Evolutionary conservation across 208 protist genomes (phyloP), one percentile per base, ranked within the genome.

Genomic region (Crithidia acanthocephali): DNA sequence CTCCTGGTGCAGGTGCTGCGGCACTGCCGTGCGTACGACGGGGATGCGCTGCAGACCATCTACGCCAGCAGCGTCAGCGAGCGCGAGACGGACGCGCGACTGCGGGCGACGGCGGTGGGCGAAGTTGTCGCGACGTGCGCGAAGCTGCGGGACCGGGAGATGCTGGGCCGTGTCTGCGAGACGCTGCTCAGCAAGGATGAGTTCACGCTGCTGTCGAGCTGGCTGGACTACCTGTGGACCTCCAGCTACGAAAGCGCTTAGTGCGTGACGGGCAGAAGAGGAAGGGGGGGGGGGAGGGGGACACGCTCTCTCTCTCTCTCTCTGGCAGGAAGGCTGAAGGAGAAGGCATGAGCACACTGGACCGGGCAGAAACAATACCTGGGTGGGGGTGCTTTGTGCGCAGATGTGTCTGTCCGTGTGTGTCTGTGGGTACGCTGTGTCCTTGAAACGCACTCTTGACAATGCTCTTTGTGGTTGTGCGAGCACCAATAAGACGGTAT

Each of bases 1-100:
- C 60, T 95, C 30, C 77, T 92, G 0, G 79, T 84, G 32, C 90
- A 95, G 75, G 74, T 92, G 32, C 56, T 92, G 28, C 87, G 85
- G 22, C 79, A 81, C n/a, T 87, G 82, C 53, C 79, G 80, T 23
- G 68, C 53, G 28, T 56, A 87, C 30, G 90, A 95, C 63, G 84
- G 82, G 6, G 82, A 84, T 3, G 67, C 40, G 10, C 55, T 93
- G 16, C 28, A 51, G 2, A 47, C 48, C 10, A 79, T 90, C 25
- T 64, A 79, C 44, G 50, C 53, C 3, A 74, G 85, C 60, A 85
- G 80, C 25, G 76, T 85, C 48, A 92, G 87, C 62, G 90, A 95
- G 68, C 78, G 75, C 2, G 90, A 95, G 52, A 84, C 78, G 64
- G 61, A 81, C 11, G 50, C 52, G 30, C 57, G 51, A 7, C 50